A percentile compares a stretch with the other conserved stretches of the same genome.
These are phyloP conservation scores for Juncus effusus DNA, from an alignment of 176 grass and related monocot species.

Conservation along the genomic window DNA sequence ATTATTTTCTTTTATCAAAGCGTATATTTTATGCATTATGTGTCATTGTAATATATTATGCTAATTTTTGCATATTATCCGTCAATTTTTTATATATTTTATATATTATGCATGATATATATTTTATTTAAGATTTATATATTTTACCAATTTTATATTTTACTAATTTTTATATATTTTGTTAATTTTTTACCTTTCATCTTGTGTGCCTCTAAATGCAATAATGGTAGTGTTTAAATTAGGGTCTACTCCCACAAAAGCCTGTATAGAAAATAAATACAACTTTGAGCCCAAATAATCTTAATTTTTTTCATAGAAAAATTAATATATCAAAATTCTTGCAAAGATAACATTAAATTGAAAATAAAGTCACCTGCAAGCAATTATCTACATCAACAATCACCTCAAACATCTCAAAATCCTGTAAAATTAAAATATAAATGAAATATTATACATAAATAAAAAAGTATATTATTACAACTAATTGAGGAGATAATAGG, in stretches of 20 bases:
- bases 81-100: too few relatives aligned
- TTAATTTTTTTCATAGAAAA: slow-evolving; percentile 2
- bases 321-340: not conserved
- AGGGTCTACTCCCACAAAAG: slow-evolving; percentile 83
- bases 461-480: not conserved
- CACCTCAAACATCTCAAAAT: slow-evolving; percentile 81
- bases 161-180: too few relatives aligned
- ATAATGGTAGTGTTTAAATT: slow-evolving; percentile 57
- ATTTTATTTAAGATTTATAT: too few relatives aligned
- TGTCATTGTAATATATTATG: too few relatives aligned
- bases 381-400: slow-evolving; percentile 87
- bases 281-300: not conserved
- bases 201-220: slow-evolving; percentile 92
- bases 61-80: too few relatives aligned
- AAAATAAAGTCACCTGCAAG: slow-evolving; percentile 51
- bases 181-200: slow-evolving; percentile 50
- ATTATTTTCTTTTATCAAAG: too few relatives aligned
- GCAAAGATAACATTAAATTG: too few relatives aligned
- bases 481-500: not conserved
- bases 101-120: too few relatives aligned
- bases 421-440: slow-evolving; percentile 28
- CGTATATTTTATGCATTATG: too few relatives aligned
- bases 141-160: too few relatives aligned
- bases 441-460: not conserved
- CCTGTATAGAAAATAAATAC: slow-evolving; percentile 33